Conservation (phyloP, 1,139 yeast species). For the Debaryomyces udenii region DNA sequence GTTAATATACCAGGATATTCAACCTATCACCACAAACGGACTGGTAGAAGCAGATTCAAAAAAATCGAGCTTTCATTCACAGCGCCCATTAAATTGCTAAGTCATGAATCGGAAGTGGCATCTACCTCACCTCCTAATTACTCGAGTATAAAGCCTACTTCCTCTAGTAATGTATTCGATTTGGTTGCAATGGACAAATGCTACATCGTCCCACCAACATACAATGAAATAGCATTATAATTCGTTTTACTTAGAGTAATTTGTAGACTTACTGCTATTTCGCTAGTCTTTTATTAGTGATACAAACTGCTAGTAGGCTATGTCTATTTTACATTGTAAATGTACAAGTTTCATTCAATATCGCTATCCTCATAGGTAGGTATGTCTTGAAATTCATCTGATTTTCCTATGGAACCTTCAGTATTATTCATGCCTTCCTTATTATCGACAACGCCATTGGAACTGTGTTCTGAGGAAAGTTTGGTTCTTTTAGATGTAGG, state of each 20-base stretch:
- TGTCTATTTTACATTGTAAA: constrained; percentile 6
- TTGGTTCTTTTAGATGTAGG: constrained; percentile 16
- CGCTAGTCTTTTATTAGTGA: neutral
- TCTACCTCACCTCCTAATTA: constrained; percentile 18
- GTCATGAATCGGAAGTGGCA: constrained; percentile 16
- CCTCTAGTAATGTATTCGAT: neutral
- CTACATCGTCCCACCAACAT: constrained; percentile 7
- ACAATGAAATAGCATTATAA: constrained; percentile 4
- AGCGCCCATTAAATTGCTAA: constrained; percentile 18
- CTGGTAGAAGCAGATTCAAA: constrained; percentile 14
- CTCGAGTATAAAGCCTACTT: constrained; percentile 6
- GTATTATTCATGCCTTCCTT: constrained; percentile 13
- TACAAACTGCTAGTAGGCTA: constrained; percentile 6
- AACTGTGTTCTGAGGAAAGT: constrained; percentile 8
- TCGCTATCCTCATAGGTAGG: constrained; percentile 51
- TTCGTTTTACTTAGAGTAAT: neutral
- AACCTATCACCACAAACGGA: constrained; percentile 15
- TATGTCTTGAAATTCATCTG: constrained; percentile 37
- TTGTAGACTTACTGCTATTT: neutral
- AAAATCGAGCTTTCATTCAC: constrained; percentile 21
- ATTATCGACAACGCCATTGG: constrained; percentile 10
- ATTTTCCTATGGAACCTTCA: constrained; percentile 18
- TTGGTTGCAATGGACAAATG: neutral
- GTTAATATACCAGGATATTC: constrained; percentile 15
- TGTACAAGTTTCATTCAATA: constrained; percentile 22